These are phyloP conservation scores for Exophiala xenobiotica DNA, from an alignment of 2,329 filamentous ascomycete species.

Conservation along the genomic window DNA sequence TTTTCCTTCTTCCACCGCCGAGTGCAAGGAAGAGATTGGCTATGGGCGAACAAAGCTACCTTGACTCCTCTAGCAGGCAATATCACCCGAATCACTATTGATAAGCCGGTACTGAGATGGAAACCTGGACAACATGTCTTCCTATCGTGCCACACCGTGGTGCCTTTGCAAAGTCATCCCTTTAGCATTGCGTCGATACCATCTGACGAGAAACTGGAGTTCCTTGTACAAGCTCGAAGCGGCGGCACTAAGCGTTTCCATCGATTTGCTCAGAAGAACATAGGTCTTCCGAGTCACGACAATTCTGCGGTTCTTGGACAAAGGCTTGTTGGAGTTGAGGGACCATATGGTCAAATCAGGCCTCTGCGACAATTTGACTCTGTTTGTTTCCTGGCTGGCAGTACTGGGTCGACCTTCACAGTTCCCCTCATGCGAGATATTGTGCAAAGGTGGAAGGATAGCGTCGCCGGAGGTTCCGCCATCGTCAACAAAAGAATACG, in stretches of 20 bases:
- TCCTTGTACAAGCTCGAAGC: slow-evolving; percentile 54
- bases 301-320: neutral
- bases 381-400: slow-evolving; percentile 23
- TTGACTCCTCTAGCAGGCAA: slow-evolving; percentile 54
- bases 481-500: slow-evolving; percentile 18
- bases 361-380: slow-evolving; percentile 34
- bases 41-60: slow-evolving; percentile 47
- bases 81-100: slow-evolving; percentile 57
- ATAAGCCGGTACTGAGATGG: slow-evolving; percentile 58
- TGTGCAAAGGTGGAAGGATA: slow-evolving; percentile 36
- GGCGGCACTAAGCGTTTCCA: slow-evolving; percentile 24
- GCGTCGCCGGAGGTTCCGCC: slow-evolving; percentile 48
- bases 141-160: slow-evolving; percentile 56
- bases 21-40: slow-evolving; percentile 12
- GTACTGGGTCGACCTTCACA: slow-evolving; percentile 58
- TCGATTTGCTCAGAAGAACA: slow-evolving; percentile 42
- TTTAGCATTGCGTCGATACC: slow-evolving; percentile 63
- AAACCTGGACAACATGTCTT: slow-evolving; percentile 63
- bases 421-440: slow-evolving; percentile 53
- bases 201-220: slow-evolving; percentile 56
- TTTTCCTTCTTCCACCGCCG: slow-evolving; percentile 16
- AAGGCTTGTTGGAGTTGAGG: slow-evolving; percentile 32
- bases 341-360: slow-evolving; percentile 38
- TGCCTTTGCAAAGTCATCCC: slow-evolving; percentile 62
- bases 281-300: slow-evolving; percentile 41